Percentiles rank a stretch among this genome's conserved stretches.
Evolutionary conservation across 305 asterid species (phyloP).

Genomic region (Rubia tinctorum): DNA sequence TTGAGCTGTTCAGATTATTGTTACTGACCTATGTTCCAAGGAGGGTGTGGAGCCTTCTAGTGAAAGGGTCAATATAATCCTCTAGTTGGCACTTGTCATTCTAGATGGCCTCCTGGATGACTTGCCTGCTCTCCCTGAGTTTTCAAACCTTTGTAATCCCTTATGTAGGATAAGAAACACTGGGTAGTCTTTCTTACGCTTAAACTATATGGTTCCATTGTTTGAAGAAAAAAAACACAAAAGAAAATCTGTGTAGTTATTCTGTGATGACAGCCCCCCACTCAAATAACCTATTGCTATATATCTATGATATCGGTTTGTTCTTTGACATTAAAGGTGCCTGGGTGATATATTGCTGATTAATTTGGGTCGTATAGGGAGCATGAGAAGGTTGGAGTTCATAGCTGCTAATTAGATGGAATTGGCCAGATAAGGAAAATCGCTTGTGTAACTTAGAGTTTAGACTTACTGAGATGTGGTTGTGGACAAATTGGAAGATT

Average conservation of each 20-base stretch:
- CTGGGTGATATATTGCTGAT: neutral
- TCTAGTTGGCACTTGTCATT: conserved; percentile 62
- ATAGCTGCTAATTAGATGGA: no score
- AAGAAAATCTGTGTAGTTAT: conserved; percentile 13
- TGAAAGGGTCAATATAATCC: conserved; percentile 48
- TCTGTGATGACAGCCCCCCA: neutral
- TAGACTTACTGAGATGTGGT: neutral
- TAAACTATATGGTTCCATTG: neutral
- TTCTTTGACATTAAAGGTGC: neutral
- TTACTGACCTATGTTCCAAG: conserved; percentile 44
- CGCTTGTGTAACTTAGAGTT: neutral
- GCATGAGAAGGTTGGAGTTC: no score
- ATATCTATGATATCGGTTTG: conserved; percentile 5
- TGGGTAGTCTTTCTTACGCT: conserved; percentile 43
- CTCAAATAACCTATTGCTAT: neutral
- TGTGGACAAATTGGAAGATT: conserved; percentile 11
- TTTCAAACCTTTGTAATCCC: conserved; percentile 55
- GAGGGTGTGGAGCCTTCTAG: conserved; percentile 36
- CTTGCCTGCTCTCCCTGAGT: conserved; percentile 33
- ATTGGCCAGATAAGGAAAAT: no score
- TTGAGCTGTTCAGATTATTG: conserved; percentile 51
- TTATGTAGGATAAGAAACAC: conserved; percentile 58
- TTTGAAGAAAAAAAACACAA: conserved; percentile 1
- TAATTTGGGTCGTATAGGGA: neutral
- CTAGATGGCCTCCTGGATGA: conserved; percentile 57